Conservation (phyloP, 306 rosid genomes). For the Malus asiatica region DNA sequence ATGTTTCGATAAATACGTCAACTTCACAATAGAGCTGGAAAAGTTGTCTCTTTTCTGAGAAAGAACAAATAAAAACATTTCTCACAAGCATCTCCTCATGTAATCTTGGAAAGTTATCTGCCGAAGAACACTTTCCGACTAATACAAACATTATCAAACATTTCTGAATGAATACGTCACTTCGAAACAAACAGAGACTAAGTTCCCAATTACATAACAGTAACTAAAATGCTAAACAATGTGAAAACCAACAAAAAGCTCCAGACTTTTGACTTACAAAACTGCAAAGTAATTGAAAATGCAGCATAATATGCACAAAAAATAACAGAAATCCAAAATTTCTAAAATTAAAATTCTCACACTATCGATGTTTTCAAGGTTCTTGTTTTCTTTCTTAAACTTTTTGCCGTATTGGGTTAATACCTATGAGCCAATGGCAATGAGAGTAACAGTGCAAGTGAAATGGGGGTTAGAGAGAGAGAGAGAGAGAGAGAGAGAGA, state of each 20-base stretch:
- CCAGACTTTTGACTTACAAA: background rate
- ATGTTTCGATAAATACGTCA: background rate
- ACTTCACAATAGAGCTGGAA: background rate
- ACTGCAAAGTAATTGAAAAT: background rate
- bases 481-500: background rate
- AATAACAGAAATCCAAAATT: background rate
- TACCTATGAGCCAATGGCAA: background rate
- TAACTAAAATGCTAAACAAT: background rate
- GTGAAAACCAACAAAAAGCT: background rate
- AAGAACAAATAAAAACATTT: background rate
- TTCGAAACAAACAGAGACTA: background rate
- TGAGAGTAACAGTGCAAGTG: background rate
- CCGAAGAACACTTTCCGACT: background rate
- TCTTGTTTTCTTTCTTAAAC: background rate
- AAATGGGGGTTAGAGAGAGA: background rate
- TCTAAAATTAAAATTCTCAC: background rate
- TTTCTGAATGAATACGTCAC: background rate
- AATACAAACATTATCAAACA: background rate
- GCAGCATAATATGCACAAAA: background rate
- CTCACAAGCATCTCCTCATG: background rate
- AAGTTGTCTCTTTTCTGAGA: background rate
- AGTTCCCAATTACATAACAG: background rate
- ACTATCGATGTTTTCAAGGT: background rate
- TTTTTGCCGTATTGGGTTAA: background rate
- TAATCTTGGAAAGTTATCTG: background rate